Conservation (phyloP, 345 rosid species). For the Syzygium oleosum region DNA sequence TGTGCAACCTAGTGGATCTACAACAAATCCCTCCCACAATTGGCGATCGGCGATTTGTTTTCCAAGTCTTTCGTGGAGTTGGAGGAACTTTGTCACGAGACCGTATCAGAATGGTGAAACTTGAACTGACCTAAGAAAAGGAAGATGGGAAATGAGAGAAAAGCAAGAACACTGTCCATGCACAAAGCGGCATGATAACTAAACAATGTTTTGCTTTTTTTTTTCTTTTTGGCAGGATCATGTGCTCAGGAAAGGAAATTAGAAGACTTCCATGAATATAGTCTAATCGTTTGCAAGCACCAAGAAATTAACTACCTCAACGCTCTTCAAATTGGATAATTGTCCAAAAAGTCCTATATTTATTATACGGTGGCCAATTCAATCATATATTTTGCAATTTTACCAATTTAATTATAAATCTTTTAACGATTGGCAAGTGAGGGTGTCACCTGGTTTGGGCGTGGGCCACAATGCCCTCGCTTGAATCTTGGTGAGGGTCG, state of each 20-base stretch:
- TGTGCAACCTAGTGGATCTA: not conserved
- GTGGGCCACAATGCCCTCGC: not conserved
- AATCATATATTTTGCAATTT: not conserved
- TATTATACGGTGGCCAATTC: not conserved
- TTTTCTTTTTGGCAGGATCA: not conserved
- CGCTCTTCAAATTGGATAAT: not conserved
- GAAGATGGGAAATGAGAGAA: not conserved
- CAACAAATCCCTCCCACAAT: not conserved
- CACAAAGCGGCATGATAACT: not conserved
- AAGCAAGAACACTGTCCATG: not conserved
- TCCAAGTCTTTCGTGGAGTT: not conserved
- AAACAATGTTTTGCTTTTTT: not conserved
- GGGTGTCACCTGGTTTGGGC: not conserved
- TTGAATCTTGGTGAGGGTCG: not conserved
- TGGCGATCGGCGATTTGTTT: not conserved
- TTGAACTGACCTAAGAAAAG: not conserved
- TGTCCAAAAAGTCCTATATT: not conserved
- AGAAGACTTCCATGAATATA: not conserved
- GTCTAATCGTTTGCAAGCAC: not conserved
- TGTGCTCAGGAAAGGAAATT: not conserved
- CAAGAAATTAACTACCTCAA: not conserved
- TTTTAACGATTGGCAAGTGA: not conserved
- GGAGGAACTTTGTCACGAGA: not conserved
- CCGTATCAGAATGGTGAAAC: not conserved
- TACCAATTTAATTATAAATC: not conserved